Evolutionary conservation across 192 early-diverging fungal genomes (phyloP).

Genomic region (Backusella tarrabulga): DNA sequence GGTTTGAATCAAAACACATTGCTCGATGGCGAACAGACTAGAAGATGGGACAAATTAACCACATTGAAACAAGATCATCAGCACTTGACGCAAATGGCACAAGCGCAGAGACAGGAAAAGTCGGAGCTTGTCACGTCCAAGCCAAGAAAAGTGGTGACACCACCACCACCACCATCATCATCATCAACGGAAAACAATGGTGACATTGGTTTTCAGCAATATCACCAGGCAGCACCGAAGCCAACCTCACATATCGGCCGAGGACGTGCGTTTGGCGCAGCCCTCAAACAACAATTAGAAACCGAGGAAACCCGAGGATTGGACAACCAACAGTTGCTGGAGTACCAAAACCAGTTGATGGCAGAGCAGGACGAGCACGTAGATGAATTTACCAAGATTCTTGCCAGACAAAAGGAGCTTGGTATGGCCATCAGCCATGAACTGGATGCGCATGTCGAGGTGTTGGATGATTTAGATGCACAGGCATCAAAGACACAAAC

Average conservation of each 20-base stretch:
- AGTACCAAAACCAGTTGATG: conserved; percentile 79
- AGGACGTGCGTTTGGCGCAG: conserved; percentile 22
- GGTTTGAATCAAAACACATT: conserved; percentile 38
- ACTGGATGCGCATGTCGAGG: conserved; percentile 85
- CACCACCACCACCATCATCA: no score
- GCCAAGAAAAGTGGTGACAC: neutral
- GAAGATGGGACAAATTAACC: conserved; percentile 76
- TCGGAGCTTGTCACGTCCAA: neutral
- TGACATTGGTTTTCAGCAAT: conserved; percentile 2
- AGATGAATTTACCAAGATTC: conserved; percentile 65
- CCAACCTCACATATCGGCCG: neutral
- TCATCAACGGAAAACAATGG: neutral
- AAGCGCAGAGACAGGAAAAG: conserved; percentile 33
- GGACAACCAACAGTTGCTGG: conserved; percentile 73
- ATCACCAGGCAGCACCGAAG: neutral
- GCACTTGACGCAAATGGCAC: conserved; percentile 56
- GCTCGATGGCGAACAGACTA: conserved; percentile 68
- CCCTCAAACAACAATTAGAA: conserved; percentile 38
- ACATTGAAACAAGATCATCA: conserved; percentile 69
- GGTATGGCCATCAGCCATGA: conserved; percentile 85
- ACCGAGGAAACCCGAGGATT: conserved; percentile 78
- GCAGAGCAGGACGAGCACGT: conserved; percentile 78
- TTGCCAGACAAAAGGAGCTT: conserved; percentile 84
- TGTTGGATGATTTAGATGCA: conserved; percentile 81
- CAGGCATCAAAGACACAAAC: conserved; percentile 69